Evolutionary conservation across 129 eudicot genomes (phyloP).

Genomic region (Artemisia tridentata): DNA sequence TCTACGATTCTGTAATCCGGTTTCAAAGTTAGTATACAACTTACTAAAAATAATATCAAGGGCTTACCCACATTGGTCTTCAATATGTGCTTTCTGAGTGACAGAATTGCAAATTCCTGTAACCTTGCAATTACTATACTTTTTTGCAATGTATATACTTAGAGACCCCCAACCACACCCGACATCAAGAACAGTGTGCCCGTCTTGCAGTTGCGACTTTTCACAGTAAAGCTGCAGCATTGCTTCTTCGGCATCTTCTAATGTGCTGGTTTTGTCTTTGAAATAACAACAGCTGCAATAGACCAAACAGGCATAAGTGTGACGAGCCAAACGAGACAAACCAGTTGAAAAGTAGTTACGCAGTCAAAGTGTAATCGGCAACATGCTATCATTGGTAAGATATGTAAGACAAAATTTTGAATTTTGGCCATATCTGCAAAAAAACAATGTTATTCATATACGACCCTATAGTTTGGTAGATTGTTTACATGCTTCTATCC

Average conservation of each 20-base stretch:
- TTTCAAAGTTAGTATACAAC: not conserved
- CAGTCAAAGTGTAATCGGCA: not conserved
- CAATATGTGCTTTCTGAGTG: slow-evolving; percentile 81
- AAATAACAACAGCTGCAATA: slow-evolving; percentile 87
- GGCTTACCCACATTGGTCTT: slow-evolving; percentile 76
- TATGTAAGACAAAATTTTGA: not conserved
- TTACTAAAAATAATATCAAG: not conserved
- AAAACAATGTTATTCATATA: not conserved
- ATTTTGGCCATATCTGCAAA: not conserved
- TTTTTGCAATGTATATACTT: slow-evolving; percentile 67
- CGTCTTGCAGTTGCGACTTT: slow-evolving; percentile 77
- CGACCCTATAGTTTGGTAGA: not conserved
- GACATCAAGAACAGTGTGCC: slow-evolving; percentile 94
- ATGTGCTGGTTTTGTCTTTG: slow-evolving; percentile 56
- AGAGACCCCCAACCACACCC: slow-evolving; percentile 99
- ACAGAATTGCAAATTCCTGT: slow-evolving; percentile 95
- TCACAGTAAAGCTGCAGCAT: slow-evolving; percentile 86
- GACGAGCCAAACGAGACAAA: not conserved
- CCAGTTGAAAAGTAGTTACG: not conserved
- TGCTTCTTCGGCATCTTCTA: slow-evolving; percentile 95
- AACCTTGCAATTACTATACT: slow-evolving; percentile 65
- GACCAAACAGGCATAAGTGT: not conserved
- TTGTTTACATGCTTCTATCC: not conserved
- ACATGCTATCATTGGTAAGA: not conserved
- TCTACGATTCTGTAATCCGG: no score